Conservation (phyloP, 2,329 filamentous ascomycete species). For the Neofusicoccum parvum region DNA sequence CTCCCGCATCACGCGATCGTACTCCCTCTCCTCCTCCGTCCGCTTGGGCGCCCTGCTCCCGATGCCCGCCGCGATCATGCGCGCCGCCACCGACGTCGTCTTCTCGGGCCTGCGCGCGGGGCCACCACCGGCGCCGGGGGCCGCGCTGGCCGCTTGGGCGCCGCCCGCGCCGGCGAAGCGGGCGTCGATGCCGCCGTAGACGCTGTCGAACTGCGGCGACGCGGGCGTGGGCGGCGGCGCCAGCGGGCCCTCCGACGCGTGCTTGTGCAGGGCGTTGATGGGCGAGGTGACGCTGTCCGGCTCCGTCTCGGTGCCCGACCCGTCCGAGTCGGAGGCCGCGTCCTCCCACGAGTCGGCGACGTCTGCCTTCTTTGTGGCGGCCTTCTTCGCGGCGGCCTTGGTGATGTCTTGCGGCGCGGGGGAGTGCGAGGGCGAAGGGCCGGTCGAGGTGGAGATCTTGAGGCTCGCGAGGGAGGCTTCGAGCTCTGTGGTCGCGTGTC, state of each 20-base stretch:
- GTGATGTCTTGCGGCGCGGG: constrained; percentile 28
- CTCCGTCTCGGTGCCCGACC: constrained; percentile 32
- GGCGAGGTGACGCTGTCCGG: constrained; percentile 24
- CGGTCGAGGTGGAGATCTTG: constrained; percentile 36
- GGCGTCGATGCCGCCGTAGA: constrained; percentile 11
- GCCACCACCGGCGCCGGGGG: constrained; percentile 16
- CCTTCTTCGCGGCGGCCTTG: constrained; percentile 35
- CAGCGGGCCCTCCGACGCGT: constrained; percentile 24
- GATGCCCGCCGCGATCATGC: constrained; percentile 86
- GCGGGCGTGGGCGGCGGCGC: constrained; percentile 39
- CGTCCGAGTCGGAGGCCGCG: constrained; percentile 48
- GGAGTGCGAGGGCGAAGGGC: constrained; percentile 19
- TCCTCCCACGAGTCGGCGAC: constrained; percentile 79
- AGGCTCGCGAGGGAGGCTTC: constrained; percentile 40
- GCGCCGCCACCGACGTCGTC: constrained; percentile 84
- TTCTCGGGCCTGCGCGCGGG: constrained; percentile 71
- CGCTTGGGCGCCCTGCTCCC: constrained; percentile 78
- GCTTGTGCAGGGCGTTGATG: constrained; percentile 33
- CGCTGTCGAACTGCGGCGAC: constrained; percentile 30
- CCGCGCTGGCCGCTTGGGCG: constrained; percentile 27
- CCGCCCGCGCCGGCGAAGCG: not conserved
- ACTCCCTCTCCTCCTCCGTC: constrained; percentile 87
- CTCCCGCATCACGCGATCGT: constrained; percentile 78
- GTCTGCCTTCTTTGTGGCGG: constrained; percentile 30
- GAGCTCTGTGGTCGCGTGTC: constrained; percentile 33